Base-by-base conservation (phyloP, 345 rosid species). In the Orychophragmus violaceus region DNA sequence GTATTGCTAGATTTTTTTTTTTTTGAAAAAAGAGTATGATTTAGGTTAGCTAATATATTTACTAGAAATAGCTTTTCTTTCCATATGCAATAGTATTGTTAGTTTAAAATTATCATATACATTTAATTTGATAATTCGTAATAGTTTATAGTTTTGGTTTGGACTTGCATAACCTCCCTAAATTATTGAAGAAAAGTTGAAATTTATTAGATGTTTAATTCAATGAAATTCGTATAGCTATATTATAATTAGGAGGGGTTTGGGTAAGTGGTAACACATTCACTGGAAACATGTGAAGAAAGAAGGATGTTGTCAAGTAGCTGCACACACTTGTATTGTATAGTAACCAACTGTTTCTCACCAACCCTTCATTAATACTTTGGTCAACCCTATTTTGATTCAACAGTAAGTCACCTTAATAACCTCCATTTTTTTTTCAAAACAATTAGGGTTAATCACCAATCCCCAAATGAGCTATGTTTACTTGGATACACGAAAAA, bases 241-340 rank as follows among this genome's bases (percentile, higher is more conserved):
- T 1, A 54, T 21, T 21, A 32, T 21, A 32, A 56, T 23, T 54
- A 71, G 76, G 69, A 37, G 13, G 25, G 71, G 8, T 64, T 49
- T 58, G 71, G 76, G 66, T 56, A 37, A 72, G 61, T 65, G 61
- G 66, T 50, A 59, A 59, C 30, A 41, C 30, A 59, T 0, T 73
- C 72, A 73, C 32, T 60, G n/a, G 68, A 66, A 66, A 59, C 62
- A 59, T 49, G 72, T 72, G 76, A 72, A 64, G 59, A 71, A 28
- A 41, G 46, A 41, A 41, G 46, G 46, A 41, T 41, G 46, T 14
- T 41, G 46, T 14, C 46, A 41, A 41, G 46, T 41, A 41, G 21
- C 5, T 41, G 46, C 46, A 14, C 46, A 14, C 46, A 41, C 21
- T 41, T 41, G 46, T 41, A 14, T 14, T 41, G 46, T 14, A 41